These are phyloP conservation scores for Parasarocladium wereldwijsianum DNA, from an alignment of 2,329 filamentous ascomycete genomes.

Conservation along the genomic window DNA sequence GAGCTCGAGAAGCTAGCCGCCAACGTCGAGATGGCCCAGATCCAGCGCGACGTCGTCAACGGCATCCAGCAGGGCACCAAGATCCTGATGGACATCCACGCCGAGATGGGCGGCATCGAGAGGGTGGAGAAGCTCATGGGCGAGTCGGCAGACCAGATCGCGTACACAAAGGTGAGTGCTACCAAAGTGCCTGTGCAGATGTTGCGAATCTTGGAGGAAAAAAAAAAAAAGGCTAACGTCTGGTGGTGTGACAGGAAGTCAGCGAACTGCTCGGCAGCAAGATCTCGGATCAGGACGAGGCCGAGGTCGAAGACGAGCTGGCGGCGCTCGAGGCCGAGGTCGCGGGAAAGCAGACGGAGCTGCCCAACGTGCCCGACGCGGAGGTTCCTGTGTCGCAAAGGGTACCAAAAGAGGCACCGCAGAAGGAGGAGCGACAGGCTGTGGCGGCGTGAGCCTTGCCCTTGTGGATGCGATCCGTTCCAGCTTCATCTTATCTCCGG, in stretches of 20 bases:
- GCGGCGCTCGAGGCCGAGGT: conserved; percentile 52
- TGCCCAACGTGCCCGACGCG: conserved; percentile 18
- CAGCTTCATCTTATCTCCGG: not conserved
- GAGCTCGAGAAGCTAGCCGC: conserved; percentile 80
- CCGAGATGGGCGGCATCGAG: conserved; percentile 90
- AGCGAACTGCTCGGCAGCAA: conserved; percentile 78
- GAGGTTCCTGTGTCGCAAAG: conserved; percentile 15
- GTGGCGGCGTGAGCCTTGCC: conserved; percentile 23
- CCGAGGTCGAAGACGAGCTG: conserved; percentile 93
- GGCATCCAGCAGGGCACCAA: conserved; percentile 83
- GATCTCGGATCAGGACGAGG: conserved; percentile 90
- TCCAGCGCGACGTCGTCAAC: conserved; percentile 92
- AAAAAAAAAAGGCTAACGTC: conserved; percentile 5
- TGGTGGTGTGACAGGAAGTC: conserved; percentile 50
- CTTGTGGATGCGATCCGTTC: too few relatives aligned
- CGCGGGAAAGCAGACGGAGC: conserved; percentile 8
- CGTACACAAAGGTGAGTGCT: conserved; percentile 65
- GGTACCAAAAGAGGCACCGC: conserved; percentile 8
- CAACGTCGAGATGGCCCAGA: conserved; percentile 87
- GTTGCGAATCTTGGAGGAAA: not conserved
- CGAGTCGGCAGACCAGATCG: conserved; percentile 77
- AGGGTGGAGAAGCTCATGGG: conserved; percentile 91
- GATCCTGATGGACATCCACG: conserved; percentile 81
- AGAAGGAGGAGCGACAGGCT: conserved; percentile 18
- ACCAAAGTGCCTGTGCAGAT: not conserved